Base-by-base conservation (phyloP, 129 eudicot genomes). In the Ambrosia artemisiifolia region DNA sequence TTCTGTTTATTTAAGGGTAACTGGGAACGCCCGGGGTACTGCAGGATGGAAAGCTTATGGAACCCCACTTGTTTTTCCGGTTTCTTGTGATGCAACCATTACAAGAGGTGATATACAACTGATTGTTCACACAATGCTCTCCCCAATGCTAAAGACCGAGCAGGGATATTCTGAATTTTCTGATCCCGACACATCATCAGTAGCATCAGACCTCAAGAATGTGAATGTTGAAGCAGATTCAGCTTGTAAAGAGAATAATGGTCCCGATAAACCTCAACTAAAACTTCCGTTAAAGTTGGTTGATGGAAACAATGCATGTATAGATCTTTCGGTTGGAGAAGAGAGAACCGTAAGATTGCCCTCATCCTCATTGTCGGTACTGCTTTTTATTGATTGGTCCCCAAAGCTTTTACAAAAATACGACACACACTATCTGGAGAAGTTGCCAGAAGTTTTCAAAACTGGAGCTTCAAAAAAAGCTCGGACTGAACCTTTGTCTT, bases 401-500 rank as follows among this genome's bases (percentile, higher is more conserved):
- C 76, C 81, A 65, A 87, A 90, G 83, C 96, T 94, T 77, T 77
- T 87, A 85, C 84, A 78, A 77, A 87, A 72, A 60, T 94, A 94
- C 8, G 91, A 88, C 19, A 88, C 89, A n/a, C 80, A 65, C 69
- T 83, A 83, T 81, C 53, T 94, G 72, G 99, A 94, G 47, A 87
- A 82, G 75, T 80, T 94, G 67, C 97, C 93, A 18, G 99, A 94
- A 79, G 92, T 89, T 69, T 79, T 77, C 79, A 90, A 81, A 75
- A 71, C 69, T 74, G 99, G 95, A 48, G 87, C 86, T 46, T 73
- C 84, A 61, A 94, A 90, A 80, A 94, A 86, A 80, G 83, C 92
- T 70, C 98, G 99, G 6, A 59, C 82, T n/a, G 99, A 94, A 67
- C 99, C 99, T 81, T 85, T 94, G 55, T 94, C 99, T 44, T 64